These are phyloP conservation scores for Tetrapisispora taiwanensis DNA, from an alignment of 805 yeast species.

Conservation along the genomic window DNA sequence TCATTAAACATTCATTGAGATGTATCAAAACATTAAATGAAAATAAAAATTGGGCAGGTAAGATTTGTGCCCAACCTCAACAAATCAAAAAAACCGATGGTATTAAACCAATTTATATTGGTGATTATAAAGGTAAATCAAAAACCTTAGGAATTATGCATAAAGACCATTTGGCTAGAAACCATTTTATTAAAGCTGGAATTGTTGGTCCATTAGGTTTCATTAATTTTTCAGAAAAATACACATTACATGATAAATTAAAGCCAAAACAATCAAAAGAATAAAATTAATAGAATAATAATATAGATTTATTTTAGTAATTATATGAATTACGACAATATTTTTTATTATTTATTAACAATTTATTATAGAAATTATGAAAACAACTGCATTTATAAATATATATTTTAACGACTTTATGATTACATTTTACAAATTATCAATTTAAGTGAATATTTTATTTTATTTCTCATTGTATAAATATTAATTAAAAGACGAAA, in stretches of 20 bases:
- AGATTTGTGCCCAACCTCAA: conserved; percentile 30
- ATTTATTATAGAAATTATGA: neutral
- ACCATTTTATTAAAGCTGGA: conserved; percentile 22
- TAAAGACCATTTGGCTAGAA: conserved; percentile 3
- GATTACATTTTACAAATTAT: neutral
- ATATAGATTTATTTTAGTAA: no score
- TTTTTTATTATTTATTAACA: neutral
- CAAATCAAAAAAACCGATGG: conserved; percentile 17
- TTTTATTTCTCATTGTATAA: no score
- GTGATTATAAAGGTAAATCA: neutral
- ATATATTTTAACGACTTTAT: neutral
- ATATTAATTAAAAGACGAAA: no score
- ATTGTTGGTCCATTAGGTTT: conserved; percentile 26
- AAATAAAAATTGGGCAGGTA: conserved; percentile 46
- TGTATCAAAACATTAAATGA: conserved; percentile 45
- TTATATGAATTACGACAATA: no score
- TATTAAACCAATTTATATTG: conserved; percentile 17
- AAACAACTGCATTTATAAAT: neutral
- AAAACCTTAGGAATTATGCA: neutral
- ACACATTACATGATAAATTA: neutral
- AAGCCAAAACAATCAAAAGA: neutral
- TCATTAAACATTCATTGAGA: conserved; percentile 42
- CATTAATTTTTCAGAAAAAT: conserved; percentile 3
- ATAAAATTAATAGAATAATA: neutral
- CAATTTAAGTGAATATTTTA: no score